Base-by-base conservation (phyloP, 2,329 filamentous ascomycete species). In the Fusarium odoratissimum region DNA sequence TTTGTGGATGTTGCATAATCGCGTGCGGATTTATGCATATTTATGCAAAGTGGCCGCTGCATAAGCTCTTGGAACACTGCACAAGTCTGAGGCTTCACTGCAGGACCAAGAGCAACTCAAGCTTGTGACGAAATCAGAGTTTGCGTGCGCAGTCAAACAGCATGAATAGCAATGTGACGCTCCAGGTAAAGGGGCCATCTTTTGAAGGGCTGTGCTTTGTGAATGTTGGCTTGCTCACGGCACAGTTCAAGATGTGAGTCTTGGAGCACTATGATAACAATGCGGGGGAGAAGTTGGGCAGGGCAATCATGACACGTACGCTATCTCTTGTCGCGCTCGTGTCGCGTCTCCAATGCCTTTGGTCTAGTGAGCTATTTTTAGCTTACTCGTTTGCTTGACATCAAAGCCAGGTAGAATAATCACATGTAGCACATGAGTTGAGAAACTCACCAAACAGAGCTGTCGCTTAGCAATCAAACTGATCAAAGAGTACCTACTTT, bases 311-410 rank as follows among this genome's bases (percentile, higher is more conserved):
- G 23, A 21, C 19, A 40, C 49, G 7, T 40, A 7, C 1, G 23
- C 23, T 12, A 3, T 12, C 14, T 10, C 1, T 17, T 16, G 10
- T 28, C 23, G 19, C 23, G 33, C 1, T 28, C 33, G 19, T 23
- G 5, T 37, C 33, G 9, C 4, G 13, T 52, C 12, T 11, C 1
- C 3, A 21, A 8, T 9, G n/a, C n/a, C 3, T 16, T 8, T 13
- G 8, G 19, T 9, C 3, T 1, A 2, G 3, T 8, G n/a, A 6
- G n/a, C 9, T 17, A 52, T 28, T 37, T 51, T 52, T 52, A n/a
- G 23, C 25, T 6, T 6, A 4, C 12, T 35, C 2, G 3, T 4
- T 23, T 5, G 3, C 1, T 16, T 4, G 0, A 16, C 0, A 11
- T 2, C 5, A 13, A 9, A 19, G 3, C 2, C 1, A 17, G 10